These are phyloP conservation scores for Phytophthora sp. DNA, from an alignment of 352 stramenopile species.

Conservation along the genomic window DNA sequence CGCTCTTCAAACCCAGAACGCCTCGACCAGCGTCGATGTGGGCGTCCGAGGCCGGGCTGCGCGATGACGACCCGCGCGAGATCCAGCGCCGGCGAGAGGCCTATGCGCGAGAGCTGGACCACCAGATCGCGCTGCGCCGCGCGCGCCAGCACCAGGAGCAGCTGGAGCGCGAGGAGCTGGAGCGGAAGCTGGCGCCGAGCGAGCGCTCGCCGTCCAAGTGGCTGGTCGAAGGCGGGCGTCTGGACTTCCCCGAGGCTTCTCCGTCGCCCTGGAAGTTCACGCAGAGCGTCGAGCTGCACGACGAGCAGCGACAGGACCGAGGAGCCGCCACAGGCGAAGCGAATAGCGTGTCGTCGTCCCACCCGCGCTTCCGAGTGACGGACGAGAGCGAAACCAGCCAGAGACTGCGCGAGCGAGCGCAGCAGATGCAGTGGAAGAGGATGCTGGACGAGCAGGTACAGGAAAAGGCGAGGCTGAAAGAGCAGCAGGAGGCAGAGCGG, in stretches of 20 bases:
- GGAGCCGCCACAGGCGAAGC: slow-evolving; percentile 36
- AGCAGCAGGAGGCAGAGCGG: slow-evolving; percentile 48
- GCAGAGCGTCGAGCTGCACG: slow-evolving; percentile 14
- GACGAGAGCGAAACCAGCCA: slow-evolving; percentile 62
- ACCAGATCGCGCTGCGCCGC: slow-evolving; percentile 70
- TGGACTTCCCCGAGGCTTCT: slow-evolving; percentile 21
- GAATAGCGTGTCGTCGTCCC: slow-evolving; percentile 26
- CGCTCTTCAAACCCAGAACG: slow-evolving; percentile 9
- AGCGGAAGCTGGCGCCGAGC: slow-evolving; percentile 55
- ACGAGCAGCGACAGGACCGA: slow-evolving; percentile 36
- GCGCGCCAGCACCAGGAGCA: slow-evolving; percentile 56
- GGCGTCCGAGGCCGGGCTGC: slow-evolving; percentile 40
- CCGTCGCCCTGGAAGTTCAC: slow-evolving; percentile 24
- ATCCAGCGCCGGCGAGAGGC: slow-evolving; percentile 60
- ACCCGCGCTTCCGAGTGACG: slow-evolving; percentile 62
- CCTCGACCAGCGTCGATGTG: slow-evolving; percentile 48
- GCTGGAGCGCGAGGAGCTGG: slow-evolving; percentile 57
- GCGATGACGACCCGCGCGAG: slow-evolving; percentile 40
- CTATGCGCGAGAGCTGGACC: slow-evolving; percentile 72
- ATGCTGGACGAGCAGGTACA: slow-evolving; percentile 77
- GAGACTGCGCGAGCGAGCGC: slow-evolving; percentile 59
- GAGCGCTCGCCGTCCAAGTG: slow-evolving; percentile 72
- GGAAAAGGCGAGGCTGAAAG: slow-evolving; percentile 65
- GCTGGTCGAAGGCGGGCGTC: slow-evolving; percentile 66
- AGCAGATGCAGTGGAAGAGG: slow-evolving; percentile 74